Evolutionary conservation across 805 yeast genomes (phyloP), one percentile per base, ranked within the genome.

Genomic region (Peterozyma toletana): DNA sequence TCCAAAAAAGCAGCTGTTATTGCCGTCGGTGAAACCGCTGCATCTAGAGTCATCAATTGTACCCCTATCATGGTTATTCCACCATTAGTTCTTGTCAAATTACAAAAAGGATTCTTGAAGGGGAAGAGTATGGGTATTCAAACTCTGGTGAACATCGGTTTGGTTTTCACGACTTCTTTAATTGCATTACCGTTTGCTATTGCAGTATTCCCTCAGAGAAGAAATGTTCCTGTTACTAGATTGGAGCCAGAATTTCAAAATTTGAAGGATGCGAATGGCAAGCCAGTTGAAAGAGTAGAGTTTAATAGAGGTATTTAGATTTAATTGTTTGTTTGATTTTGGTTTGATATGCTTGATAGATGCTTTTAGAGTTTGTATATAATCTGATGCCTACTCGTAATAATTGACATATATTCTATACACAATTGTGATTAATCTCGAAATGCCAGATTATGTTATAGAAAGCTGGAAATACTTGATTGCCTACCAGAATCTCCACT

Each of bases 61-160:
- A 86, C 99, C 0, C 99, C 99, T 15, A 77, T 93, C 54, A 93
- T 93, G 99, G 99, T 86, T 16, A 62, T 93, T 5, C 99, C 99
- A 1, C 97, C 99, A 2, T 72, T 93, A 54, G 57, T 87, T 27
- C 72, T 93, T 37, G 88, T 89, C 38, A 77, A 72, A 59, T 68
- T 93, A 50, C 97, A 93, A 66, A 76, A 74, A 51, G 72, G 82
- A 1, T 57, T 82, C 14, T 70, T 90, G 50, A 80, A 76, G 56
- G 84, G 86, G 31, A 85, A 79, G 58, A 75, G 90, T 7, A 63
- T 77, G 47, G 70, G 79, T 15, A 65, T 77, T 3, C 88, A 84
- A 55, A 83, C 85, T 5, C 56, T 71, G 13, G 82, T 80, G n/a
- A 93, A 90, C 58, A 69, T 93, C 43, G 97, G 95, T 14, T 68